Evolutionary conservation across 1,284 basidiomycete genomes (phyloP).

Genomic region (Agroathelia rolfsii): DNA sequence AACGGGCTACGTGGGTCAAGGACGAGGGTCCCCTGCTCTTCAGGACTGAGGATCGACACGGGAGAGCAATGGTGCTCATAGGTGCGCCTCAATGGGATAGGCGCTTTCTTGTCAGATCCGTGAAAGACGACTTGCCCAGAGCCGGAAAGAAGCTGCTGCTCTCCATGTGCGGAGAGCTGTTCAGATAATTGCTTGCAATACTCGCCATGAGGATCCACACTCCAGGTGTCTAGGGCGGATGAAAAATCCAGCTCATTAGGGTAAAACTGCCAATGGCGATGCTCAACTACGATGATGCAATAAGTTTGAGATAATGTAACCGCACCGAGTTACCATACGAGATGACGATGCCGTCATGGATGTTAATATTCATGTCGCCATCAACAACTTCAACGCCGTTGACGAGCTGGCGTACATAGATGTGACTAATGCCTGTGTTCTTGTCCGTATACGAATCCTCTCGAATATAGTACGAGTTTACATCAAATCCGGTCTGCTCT

Average conservation of each 20-base stretch:
- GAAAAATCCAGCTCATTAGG: conserved; percentile 34
- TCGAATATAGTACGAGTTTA: conserved; percentile 13
- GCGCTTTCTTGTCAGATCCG: no score
- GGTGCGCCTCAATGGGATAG: no score
- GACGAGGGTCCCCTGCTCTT: no score
- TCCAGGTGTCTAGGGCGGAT: conserved; percentile 24
- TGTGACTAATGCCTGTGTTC: conserved; percentile 28
- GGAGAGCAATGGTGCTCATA: no score
- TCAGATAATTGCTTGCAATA: conserved; percentile 42
- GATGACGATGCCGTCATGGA: conserved; percentile 31
- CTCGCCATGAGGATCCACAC: conserved; percentile 42
- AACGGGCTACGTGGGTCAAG: no score
- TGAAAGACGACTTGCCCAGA: no score
- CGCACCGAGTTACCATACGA: no score
- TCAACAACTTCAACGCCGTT: conserved; percentile 40
- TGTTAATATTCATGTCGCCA: conserved; percentile 41
- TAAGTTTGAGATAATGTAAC: conserved; percentile 12
- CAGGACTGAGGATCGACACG: conserved; percentile 23
- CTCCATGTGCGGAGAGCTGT: conserved; percentile 31
- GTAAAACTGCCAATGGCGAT: conserved; percentile 44
- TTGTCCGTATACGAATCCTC: conserved; percentile 33
- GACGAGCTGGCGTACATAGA: conserved; percentile 34
- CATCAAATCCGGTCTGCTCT: no score
- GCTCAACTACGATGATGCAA: conserved; percentile 12
- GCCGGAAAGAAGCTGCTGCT: no score